Conservation (phyloP, 2,329 filamentous ascomycete species). For the Colletotrichum paranaense region DNA sequence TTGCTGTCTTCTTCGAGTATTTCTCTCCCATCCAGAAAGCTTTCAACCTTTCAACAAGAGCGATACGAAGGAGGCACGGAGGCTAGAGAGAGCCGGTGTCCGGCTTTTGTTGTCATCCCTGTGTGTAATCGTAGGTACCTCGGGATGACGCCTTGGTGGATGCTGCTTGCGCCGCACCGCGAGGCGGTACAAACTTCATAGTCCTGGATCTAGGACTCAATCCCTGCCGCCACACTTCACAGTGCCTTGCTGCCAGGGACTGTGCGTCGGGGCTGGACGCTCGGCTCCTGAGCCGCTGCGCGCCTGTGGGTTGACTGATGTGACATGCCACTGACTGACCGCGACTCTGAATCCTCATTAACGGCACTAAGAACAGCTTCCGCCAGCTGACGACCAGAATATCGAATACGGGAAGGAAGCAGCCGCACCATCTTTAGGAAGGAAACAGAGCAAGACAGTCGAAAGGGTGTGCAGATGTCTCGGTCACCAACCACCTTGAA, state of each 20-base stretch:
- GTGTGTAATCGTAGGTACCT: constrained; percentile 14
- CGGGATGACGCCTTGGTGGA: constrained; percentile 20
- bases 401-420: not conserved
- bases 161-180: constrained; percentile 11
- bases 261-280: constrained; percentile 21
- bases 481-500: not conserved
- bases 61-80: not conserved
- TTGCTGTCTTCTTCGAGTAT: not conserved
- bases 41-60: not conserved
- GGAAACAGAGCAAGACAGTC: not conserved
- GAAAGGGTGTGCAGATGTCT: constrained; percentile 22
- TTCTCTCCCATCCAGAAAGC: not conserved
- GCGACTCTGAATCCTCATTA: not conserved
- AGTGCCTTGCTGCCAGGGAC: constrained; percentile 23
- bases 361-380: not conserved
- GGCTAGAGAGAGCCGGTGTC: not conserved
- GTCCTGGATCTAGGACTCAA: constrained; percentile 32
- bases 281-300: constrained; percentile 16
- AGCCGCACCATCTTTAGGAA: not conserved
- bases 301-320: not conserved
- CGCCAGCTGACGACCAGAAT: not conserved
- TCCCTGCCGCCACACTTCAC: constrained; percentile 14
- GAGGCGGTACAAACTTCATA: constrained; percentile 10
- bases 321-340: constrained; percentile 12
- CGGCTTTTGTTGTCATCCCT: not conserved